Evolutionary conservation across 306 rosid species (phyloP), one percentile per base, ranked within the genome.

Genomic region (Glycine soja): DNA sequence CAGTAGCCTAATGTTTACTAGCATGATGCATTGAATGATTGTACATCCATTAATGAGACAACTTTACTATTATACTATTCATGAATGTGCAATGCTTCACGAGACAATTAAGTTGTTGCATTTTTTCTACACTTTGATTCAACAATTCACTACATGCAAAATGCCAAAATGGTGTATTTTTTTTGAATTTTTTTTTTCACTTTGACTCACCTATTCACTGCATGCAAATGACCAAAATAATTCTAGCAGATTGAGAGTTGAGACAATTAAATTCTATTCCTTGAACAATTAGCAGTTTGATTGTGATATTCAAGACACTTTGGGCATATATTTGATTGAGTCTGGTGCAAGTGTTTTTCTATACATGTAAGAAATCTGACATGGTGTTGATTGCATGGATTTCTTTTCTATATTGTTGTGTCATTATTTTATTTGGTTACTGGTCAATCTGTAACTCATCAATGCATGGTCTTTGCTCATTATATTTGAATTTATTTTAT

Each of bases 161-260:
- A n/a, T n/a, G n/a, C n/a, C n/a, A n/a, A n/a, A n/a, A n/a, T n/a
- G n/a, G n/a, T n/a, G n/a, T n/a, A n/a, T n/a, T n/a, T n/a, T n/a
- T n/a, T n/a, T n/a, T n/a, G n/a, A n/a, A n/a, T n/a, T n/a, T n/a
- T n/a, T n/a, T n/a, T n/a, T n/a, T n/a, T n/a, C n/a, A n/a, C n/a
- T n/a, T n/a, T n/a, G n/a, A n/a, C n/a, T n/a, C n/a, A n/a, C n/a
- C n/a, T n/a, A n/a, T n/a, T n/a, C n/a, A n/a, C n/a, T n/a, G n/a
- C n/a, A n/a, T n/a, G n/a, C n/a, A n/a, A n/a, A n/a, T n/a, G n/a
- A n/a, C n/a, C n/a, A n/a, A n/a, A n/a, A n/a, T 13, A 57, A 46
- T 65, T 62, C 63, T 74, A 75, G 24, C 9, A 14, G 30, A n/a
- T 84, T 65, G 71, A 70, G 72, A 80, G 32, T 84, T 70, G 74